Evolutionary conservation across 495 filamentous ascomycete genomes (phyloP).

Genomic region (Evansstolkia leycettana): DNA sequence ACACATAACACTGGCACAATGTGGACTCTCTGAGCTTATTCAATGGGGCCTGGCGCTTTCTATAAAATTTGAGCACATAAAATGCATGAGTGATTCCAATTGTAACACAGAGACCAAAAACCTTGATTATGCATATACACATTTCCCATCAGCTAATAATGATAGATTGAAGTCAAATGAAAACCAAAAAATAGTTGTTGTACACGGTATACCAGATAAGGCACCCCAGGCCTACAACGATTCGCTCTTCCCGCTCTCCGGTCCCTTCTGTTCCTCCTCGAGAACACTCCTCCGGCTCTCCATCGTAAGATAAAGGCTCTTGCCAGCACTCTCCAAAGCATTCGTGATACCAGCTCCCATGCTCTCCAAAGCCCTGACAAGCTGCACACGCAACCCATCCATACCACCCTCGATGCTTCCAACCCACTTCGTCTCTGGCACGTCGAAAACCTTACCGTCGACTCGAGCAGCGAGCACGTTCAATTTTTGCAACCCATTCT

Average conservation of each 20-base stretch:
- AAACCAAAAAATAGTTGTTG: constrained; percentile 16
- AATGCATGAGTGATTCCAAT: background rate
- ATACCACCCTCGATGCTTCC: constrained; percentile 73
- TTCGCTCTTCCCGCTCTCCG: constrained; percentile 23
- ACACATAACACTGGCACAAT: too few species aligned
- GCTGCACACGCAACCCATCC: constrained; percentile 67
- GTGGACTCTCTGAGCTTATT: too few species aligned
- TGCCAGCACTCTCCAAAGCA: constrained; percentile 61
- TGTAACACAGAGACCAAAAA: too few species aligned
- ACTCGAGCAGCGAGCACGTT: constrained; percentile 75
- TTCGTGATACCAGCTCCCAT: constrained; percentile 61
- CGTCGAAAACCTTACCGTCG: constrained; percentile 71
- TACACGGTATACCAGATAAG: constrained; percentile 19
- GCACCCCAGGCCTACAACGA: constrained; percentile 14
- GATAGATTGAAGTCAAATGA: background rate
- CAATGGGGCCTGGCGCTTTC: too few species aligned
- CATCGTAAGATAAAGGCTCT: constrained; percentile 71
- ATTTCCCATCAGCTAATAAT: background rate
- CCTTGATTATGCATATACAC: background rate
- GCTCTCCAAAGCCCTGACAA: constrained; percentile 65
- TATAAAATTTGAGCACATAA: background rate
- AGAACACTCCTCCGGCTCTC: constrained; percentile 66
- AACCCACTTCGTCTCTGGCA: constrained; percentile 68
- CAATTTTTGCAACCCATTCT: constrained; percentile 74
- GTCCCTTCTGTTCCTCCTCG: constrained; percentile 53